Percentiles rank a stretch among this genome's conserved stretches.
phyloP scores from a whole-genome alignment of 2,329 filamentous ascomycete species.

The Scedosporium minutisporum region DNA sequence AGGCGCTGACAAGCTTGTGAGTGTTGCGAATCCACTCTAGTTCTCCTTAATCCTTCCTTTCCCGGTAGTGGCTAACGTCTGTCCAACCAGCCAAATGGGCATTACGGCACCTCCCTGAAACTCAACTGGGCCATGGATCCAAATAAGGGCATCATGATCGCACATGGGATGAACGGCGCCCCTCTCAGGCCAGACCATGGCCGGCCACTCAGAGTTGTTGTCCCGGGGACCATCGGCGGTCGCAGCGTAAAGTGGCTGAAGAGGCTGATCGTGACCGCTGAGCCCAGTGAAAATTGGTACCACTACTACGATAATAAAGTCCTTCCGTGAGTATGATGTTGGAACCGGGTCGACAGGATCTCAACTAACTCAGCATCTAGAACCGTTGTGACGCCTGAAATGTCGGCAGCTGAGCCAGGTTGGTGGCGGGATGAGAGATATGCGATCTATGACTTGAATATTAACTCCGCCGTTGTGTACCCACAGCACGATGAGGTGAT shows the following conservation, averaged over 20 bases:
- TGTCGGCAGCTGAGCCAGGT: slow-evolving; percentile 36
- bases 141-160: slow-evolving; percentile 75
- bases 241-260: slow-evolving; percentile 91
- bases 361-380: background rate
- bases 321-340: slow-evolving; percentile 39
- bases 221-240: slow-evolving; percentile 86
- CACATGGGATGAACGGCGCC: slow-evolving; percentile 86
- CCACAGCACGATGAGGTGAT: slow-evolving; percentile 70
- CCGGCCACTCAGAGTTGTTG: slow-evolving; percentile 69
- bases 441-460: slow-evolving; percentile 84
- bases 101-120: slow-evolving; percentile 81
- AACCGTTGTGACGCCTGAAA: slow-evolving; percentile 25
- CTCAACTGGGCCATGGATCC: slow-evolving; percentile 81
- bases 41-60: background rate
- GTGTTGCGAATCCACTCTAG: background rate
- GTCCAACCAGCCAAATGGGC: slow-evolving; percentile 56
- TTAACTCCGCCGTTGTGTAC: slow-evolving; percentile 73
- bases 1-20: slow-evolving; percentile 5
- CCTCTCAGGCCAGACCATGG: slow-evolving; percentile 74
- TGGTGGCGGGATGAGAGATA: slow-evolving; percentile 88
- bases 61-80: too few relatives aligned
- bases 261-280: slow-evolving; percentile 65
- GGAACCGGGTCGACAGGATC: background rate
- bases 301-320: slow-evolving; percentile 92
- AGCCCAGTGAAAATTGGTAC: slow-evolving; percentile 87